phyloP scores from a whole-genome alignment of 352 stramenopile genomes.

The Poterioochromonas sp. region DNA sequence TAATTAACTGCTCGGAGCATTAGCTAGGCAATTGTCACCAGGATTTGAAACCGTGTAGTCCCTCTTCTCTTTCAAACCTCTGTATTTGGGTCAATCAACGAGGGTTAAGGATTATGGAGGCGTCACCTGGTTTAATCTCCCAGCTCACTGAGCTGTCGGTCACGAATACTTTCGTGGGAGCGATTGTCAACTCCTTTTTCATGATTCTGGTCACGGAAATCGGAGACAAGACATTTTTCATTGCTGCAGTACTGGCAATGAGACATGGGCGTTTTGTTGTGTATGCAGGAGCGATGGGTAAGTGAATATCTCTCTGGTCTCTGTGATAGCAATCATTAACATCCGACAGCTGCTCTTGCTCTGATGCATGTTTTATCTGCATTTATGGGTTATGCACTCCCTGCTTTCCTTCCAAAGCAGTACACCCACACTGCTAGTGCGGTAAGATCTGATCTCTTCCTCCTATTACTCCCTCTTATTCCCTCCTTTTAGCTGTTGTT shows the following conservation, averaged over 20 bases:
- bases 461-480: conserved; percentile 22
- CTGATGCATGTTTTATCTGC: conserved; percentile 94
- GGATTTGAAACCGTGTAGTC: no score
- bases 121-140: no score
- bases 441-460: conserved; percentile 44
- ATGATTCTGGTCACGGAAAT: conserved; percentile 98
- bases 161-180: conserved; percentile 43
- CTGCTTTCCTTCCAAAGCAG: conserved; percentile 76
- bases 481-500: conserved; percentile 60
- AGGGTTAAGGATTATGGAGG: no score
- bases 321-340: background rate
- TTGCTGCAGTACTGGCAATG: conserved; percentile 94
- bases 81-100: no score
- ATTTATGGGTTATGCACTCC: conserved; percentile 81
- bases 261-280: conserved; percentile 85
- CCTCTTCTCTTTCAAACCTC: no score
- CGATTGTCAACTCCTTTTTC: conserved; percentile 58
- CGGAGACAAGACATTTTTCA: conserved; percentile 99
- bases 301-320: conserved; percentile 47
- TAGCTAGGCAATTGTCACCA: no score
- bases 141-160: no score
- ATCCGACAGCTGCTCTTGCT: conserved; percentile 44
- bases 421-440: conserved; percentile 93
- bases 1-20: no score
- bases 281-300: conserved; percentile 84